Evolutionary conservation across 257 asterid genomes (phyloP), one percentile per base, ranked within the genome.

Genomic region (Cruciata laevipes): DNA sequence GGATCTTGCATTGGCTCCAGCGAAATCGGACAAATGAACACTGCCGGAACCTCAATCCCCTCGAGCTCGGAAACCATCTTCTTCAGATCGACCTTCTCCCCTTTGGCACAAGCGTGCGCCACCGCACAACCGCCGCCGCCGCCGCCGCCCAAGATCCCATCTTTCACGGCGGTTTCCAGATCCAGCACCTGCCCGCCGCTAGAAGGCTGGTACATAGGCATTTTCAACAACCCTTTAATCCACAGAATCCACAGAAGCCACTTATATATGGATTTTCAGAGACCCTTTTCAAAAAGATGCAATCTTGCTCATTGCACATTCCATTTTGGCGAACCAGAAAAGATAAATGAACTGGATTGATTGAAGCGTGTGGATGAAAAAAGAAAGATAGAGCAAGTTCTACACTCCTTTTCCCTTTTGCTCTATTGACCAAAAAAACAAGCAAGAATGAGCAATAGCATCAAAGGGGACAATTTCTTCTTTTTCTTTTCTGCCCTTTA

Each of bases 1-100:
- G 96, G 96, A 49, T 88, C 96, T 74, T 80, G 93, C 96, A 88
- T 87, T 32, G 90, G 87, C 64, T 88, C 95, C 7, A 88, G 86
- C 16, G 95, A 88, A 63, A 88, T 85, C 0, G 93, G 96, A 76
- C 96, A 88, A 38, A 88, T 86, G 69, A 88, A 88, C 27, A 88
- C 96, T 0, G 82, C 71, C 13, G 96, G 95, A 40, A 89, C 81
- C 69, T 89, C 93, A 14, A 74, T 55, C 12, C 80, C 73, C 60
- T 83, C 85, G 7, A 89, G 86, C 84, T 85, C 88, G 5, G 80
- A 83, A 74, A 86, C 85, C 87, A 89, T 81, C 78, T 84, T 83
- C 63, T 83, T 89, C 76, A 89, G 88, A 81, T 87, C 93, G 79
- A 85, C 62, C 57, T 89, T 89, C 81, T 83, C 88, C 51, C 81